Evolutionary conservation across 371 early-diverging fungal genomes (phyloP).

Genomic region (Smittium mucronatum): DNA sequence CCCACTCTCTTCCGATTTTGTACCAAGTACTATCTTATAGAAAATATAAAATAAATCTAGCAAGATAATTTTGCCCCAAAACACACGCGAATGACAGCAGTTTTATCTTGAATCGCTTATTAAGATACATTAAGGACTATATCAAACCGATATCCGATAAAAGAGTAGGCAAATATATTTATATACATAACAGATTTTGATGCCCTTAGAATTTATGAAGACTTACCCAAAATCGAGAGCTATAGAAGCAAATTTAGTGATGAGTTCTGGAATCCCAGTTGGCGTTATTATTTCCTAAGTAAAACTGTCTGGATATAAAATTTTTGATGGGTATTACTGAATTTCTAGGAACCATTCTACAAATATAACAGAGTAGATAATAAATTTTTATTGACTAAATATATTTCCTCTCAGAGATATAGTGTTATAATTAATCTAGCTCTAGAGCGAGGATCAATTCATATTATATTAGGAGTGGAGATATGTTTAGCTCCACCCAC

Average conservation of each 20-base stretch:
- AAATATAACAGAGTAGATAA: not conserved
- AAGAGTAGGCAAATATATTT: not conserved
- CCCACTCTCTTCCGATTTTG: not conserved
- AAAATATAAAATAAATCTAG: not conserved
- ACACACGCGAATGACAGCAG: not conserved
- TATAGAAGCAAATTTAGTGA: not conserved
- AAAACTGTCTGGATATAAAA: not conserved
- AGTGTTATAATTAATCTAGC: not conserved
- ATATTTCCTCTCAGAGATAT: not conserved
- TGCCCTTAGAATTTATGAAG: not conserved
- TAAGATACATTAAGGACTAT: not conserved
- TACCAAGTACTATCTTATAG: not conserved
- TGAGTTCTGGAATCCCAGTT: not conserved
- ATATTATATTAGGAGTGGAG: not conserved
- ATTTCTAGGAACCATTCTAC: not conserved
- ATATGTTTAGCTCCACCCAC: not conserved
- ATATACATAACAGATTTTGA: not conserved
- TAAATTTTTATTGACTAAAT: not conserved
- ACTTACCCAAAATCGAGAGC: not conserved
- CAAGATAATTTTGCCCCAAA: not conserved
- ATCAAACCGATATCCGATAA: not conserved
- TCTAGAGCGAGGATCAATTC: not conserved
- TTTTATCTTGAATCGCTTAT: not conserved
- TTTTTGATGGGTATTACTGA: not conserved
- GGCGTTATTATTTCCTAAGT: not conserved